phyloP scores from a whole-genome alignment of 768 basidiomycete genomes.

The Hirschioporus abietinus region DNA sequence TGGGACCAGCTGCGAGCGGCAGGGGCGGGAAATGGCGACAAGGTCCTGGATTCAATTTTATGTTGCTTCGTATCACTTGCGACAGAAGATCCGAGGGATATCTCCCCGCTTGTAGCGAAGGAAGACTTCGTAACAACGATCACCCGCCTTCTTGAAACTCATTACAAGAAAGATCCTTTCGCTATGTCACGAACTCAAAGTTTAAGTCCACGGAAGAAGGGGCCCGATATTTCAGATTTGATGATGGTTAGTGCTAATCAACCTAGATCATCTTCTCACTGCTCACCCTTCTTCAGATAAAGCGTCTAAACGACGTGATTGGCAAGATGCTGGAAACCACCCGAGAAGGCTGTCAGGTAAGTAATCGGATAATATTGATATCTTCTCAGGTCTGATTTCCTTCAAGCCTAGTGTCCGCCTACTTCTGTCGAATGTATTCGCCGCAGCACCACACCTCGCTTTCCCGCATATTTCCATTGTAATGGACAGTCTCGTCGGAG shows the following conservation, averaged over 20 bases:
- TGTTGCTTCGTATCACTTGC: slow-evolving; percentile 58
- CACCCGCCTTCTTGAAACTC: slow-evolving; percentile 19
- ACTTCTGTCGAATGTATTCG: slow-evolving; percentile 46
- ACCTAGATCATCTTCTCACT: neutral
- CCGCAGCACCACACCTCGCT: slow-evolving; percentile 41
- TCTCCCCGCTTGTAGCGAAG: slow-evolving; percentile 47
- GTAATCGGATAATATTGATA: neutral
- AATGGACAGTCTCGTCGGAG: slow-evolving; percentile 27
- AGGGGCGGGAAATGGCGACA: slow-evolving; percentile 57
- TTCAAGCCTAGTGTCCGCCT: slow-evolving; percentile 50
- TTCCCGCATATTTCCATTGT: slow-evolving; percentile 24
- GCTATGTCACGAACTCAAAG: slow-evolving; percentile 21
- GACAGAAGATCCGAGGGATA: slow-evolving; percentile 49
- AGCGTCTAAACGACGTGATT: neutral
- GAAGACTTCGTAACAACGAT: slow-evolving; percentile 25
- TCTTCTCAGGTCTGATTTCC: neutral
- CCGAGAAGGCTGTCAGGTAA: neutral
- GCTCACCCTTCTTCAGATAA: neutral
- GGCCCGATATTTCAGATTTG: neutral
- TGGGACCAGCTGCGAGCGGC: slow-evolving; percentile 63
- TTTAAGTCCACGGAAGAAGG: neutral
- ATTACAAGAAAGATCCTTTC: slow-evolving; percentile 42
- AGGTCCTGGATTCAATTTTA: slow-evolving; percentile 59
- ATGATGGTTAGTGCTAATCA: slow-evolving; percentile 1
- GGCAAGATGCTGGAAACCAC: neutral